Conservation (phyloP, 495 filamentous ascomycete genomes). For the Aspergillus leporis region DNA sequence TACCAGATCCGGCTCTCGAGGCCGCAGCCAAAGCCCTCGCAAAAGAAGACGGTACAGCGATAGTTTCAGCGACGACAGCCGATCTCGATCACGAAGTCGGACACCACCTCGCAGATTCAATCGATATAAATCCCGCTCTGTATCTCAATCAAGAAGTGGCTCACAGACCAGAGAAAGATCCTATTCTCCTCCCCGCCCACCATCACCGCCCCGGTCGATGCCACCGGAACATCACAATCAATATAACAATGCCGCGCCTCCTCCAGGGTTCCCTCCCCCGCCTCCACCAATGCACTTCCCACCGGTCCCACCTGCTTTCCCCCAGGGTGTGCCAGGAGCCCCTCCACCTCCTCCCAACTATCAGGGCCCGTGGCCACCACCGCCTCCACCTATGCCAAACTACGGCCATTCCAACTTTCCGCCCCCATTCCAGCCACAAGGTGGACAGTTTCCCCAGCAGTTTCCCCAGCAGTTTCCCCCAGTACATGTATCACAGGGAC, state of each 20-base stretch:
- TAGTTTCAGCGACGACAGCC: conserved; percentile 42
- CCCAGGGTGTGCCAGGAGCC: conserved; percentile 12
- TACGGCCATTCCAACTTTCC: conserved; percentile 26
- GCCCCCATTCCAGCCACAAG: conserved; percentile 34
- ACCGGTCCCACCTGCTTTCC: conserved; percentile 12
- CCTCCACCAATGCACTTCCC: conserved; percentile 27
- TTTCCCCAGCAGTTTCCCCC: conserved; percentile 16
- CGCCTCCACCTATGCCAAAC: conserved; percentile 29
- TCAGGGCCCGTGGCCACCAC: conserved; percentile 30
- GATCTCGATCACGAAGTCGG: conserved; percentile 27
- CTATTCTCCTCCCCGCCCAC: conserved; percentile 44
- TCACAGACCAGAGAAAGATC: conserved; percentile 43
- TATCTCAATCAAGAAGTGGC: conserved; percentile 19
- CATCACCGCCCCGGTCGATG: conserved; percentile 28
- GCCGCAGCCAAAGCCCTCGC: conserved; percentile 36
- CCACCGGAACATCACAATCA: conserved; percentile 10
- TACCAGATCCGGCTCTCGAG: conserved; percentile 26
- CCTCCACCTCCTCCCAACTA: conserved; percentile 24
- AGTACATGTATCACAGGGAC: conserved; percentile 25
- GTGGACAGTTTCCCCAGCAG: conserved; percentile 11
- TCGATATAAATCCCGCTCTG: conserved; percentile 26
- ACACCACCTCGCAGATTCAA: conserved; percentile 22
- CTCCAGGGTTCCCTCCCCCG: conserved; percentile 27
- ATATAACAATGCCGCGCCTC: conserved; percentile 23
- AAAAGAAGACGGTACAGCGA: conserved; percentile 51